phyloP scores from a whole-genome alignment of 257 asterid genomes.

The Fraxinus cuspidata region DNA sequence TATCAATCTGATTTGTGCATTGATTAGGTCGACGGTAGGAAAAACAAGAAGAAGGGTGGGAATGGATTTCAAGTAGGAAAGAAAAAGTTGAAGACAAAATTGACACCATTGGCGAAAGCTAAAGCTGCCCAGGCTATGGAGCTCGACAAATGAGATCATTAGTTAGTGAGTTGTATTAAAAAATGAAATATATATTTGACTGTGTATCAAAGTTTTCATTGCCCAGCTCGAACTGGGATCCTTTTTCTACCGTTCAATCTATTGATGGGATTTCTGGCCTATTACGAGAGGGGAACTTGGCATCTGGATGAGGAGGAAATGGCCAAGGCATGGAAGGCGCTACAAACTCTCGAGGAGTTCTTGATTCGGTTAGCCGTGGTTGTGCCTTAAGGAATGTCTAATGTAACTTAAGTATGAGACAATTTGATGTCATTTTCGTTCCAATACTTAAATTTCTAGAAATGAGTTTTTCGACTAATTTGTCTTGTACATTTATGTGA shows the following conservation, averaged over 20 bases:
- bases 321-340: no score
- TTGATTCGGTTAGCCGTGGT: conserved; percentile 4
- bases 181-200: background rate
- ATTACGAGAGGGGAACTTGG: no score
- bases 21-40: conserved; percentile 79
- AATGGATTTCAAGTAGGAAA: conserved; percentile 88
- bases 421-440: background rate
- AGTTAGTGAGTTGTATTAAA: conserved; percentile 1
- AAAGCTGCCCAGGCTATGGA: conserved; percentile 99
- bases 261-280: no score
- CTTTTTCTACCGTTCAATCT: no score
- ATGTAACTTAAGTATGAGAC: background rate
- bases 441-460: background rate
- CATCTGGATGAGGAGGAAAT: no score
- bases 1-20: conserved; percentile 19
- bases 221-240: no score
- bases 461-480: background rate
- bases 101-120: conserved; percentile 90
- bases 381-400: conserved; percentile 3
- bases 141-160: conserved; percentile 64
- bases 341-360: no score
- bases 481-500: conserved; percentile 4
- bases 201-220: background rate
- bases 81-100: conserved; percentile 80
- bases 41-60: conserved; percentile 70